Base-by-base conservation (phyloP, 192 early-diverging fungal species). In the Podila horticola region DNA sequence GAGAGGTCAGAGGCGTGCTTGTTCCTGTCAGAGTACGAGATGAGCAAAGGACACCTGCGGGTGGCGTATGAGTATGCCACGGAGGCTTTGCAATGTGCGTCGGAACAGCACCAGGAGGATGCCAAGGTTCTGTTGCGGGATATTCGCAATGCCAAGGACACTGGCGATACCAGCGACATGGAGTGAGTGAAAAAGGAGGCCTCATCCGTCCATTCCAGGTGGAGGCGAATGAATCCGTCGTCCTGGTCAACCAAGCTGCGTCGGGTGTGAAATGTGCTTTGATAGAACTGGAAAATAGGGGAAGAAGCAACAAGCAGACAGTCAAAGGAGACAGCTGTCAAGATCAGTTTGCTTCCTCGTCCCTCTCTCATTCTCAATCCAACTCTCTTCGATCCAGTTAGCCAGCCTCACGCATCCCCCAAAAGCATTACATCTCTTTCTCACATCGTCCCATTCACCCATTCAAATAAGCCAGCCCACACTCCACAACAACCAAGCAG, bases 1-100 rank as follows among this genome's bases (percentile, higher is more conserved):
- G 74, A 85, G 15, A 81, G 71, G 3, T 50, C 70, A 2, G 64
- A 86, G 26, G 89, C 89, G 15, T 81, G 83, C 51, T 55, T 75
- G 13, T 84, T 79, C 52, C 58, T 84, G 65, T 76, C 67, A 12
- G 69, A 79, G 64, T 84, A 81, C 58, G 74, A 79, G 41, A 72
- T 66, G 29, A 85, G 64, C 9, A 50, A 74, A 15, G 74, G 77
- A 7, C 72, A 85, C 57, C 36, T 74, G 33, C 60, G 57, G 20
- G 69, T 74, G 29, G 85, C 84, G 36, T 65, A 61, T 29, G 66
- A 72, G n/a, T 83, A 75, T 58, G 83, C 83, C 3, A 69, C 58
- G 11, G 69, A 85, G 29, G 74, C 67, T 2, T 58, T 82, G 67
- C 64, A 69, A 19, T 73, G 71, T 30, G 64, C 70, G 26, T 73